phyloP scores from a whole-genome alignment of 192 early-diverging fungal species.

The Coemansia sp. region DNA sequence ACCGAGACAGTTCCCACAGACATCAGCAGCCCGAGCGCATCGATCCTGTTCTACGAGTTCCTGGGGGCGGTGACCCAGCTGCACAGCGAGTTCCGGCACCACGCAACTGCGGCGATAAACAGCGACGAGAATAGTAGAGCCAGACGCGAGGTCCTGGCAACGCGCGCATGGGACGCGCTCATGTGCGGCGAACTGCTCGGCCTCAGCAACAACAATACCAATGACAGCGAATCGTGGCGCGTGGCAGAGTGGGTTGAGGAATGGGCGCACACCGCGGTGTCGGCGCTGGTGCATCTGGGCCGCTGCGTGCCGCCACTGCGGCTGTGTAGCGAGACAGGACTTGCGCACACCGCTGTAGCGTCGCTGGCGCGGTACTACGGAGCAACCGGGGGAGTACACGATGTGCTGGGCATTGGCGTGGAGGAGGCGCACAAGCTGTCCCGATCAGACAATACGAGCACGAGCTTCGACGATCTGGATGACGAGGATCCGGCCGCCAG shows the following conservation, averaged over 20 bases:
- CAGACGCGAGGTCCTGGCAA: too few relatives aligned
- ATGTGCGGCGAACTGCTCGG: conserved; percentile 12
- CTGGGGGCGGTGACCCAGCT: neutral
- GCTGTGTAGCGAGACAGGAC: neutral
- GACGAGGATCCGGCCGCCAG: neutral
- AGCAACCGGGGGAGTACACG: neutral
- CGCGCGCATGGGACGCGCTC: conserved; percentile 30
- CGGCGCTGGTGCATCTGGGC: conserved; percentile 15
- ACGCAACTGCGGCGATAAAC: neutral
- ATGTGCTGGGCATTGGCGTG: conserved; percentile 1
- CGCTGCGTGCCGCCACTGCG: neutral
- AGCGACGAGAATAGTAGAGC: too few relatives aligned
- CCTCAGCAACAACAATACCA: neutral
- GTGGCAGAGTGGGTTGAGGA: conserved; percentile 14
- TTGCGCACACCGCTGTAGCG: neutral
- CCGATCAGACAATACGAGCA: neutral
- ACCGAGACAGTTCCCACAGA: neutral
- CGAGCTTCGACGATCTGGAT: neutral
- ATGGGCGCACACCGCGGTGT: conserved; percentile 22
- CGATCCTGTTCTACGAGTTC: conserved; percentile 1
- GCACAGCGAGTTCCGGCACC: neutral
- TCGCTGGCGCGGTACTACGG: neutral
- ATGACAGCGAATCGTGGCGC: too few relatives aligned
- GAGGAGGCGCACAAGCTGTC: neutral
- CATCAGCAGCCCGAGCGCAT: neutral